Base-by-base conservation (phyloP, 768 basidiomycete genomes). In the Suillus brevipes region DNA sequence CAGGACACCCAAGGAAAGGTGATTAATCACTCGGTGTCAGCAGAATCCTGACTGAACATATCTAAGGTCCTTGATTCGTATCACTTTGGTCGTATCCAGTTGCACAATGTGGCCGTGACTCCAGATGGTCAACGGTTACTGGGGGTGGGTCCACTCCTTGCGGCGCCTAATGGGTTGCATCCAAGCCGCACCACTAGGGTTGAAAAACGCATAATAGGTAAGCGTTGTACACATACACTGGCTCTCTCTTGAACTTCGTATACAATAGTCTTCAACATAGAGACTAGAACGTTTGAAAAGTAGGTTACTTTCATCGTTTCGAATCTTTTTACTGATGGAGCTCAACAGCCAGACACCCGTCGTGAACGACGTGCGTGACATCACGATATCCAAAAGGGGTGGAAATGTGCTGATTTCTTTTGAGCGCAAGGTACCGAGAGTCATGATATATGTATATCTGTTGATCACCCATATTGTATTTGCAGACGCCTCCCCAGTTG, bases 401-500 rank as follows among this genome's bases (percentile, higher is more conserved):
- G 69, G 79, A 20, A 74, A 79, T 28, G 83, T 83, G 18, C 69
- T 85, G 47, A 78, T 86, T 64, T 83, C 81, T 60, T 82, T 79
- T 63, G 82, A 82, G 73, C 77, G 34, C 73, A 80, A 80, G 76
- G 81, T 80, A 16, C 47, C 3, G 69, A 50, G 10, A 25, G n/a
- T 8, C 14, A 47, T 25, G 4, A n/a, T 12, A 14, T 9, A 9
- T 23, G 47, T 7, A 34, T 64, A 67, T 62, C 43, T 53, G 52
- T 59, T 61, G 53, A 40, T 28, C 18, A 53, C 36, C 43, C 16
- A 45, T 23, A 16, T 28, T 34, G 28, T 45, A 31, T 40, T 64
- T 58, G 14, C 66, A 90, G 89, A 85, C 88, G 6, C 85, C 89
- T n/a, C 90, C 91, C 8, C 90, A 92, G 72, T 78, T 92, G 4